Evolutionary conservation across 805 yeast genomes (phyloP), one percentile per base, ranked within the genome.

Genomic region (Ogataea wickerhamii): DNA sequence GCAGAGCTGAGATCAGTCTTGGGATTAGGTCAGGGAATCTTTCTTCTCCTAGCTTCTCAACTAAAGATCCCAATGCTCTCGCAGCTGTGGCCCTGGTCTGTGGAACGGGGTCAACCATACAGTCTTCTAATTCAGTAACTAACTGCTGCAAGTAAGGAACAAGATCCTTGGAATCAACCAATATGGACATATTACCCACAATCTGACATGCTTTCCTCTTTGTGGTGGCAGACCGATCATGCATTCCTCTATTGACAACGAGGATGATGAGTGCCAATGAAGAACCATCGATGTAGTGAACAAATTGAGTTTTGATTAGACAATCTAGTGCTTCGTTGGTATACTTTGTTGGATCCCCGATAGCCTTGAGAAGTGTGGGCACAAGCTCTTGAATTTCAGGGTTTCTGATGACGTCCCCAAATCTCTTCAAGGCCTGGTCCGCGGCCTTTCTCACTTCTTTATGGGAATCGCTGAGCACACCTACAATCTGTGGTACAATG

Each of bases 41-140:
- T 32, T 87, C 95, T 64, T 93, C 99, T 39, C 99, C 99, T 28
- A 93, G 71, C 59, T 89, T 91, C 60, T 93, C 98, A 33, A 94
- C 96, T 45, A 93, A 71, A 0, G 97, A 87, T 50, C 99, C 99
- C 36, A 93, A 67, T 0, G 98, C 98, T 64, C 97, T 80, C 16
- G 97, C 89, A 18, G 98, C 98, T 16, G 96, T 93, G 1, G 98
- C 94, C 60, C 98, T 79, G 0, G 99, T 93, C 28, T 80, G 86
- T 22, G 98, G 96, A 36, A 93, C 98, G 1, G 98, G 98, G 52
- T 93, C 99, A 35, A 94, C 96, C 95, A 93, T 91, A 5, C 98
- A 95, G 29, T 76, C 71, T 60, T 93, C 95, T 43, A 93, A 74
- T 51, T 88, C 96, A 8, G 78, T 71, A 30, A 91, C 82, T 50